These are phyloP conservation scores for Penicillium sp. DNA, from an alignment of 2,329 filamentous ascomycete genomes.

Conservation along the genomic window DNA sequence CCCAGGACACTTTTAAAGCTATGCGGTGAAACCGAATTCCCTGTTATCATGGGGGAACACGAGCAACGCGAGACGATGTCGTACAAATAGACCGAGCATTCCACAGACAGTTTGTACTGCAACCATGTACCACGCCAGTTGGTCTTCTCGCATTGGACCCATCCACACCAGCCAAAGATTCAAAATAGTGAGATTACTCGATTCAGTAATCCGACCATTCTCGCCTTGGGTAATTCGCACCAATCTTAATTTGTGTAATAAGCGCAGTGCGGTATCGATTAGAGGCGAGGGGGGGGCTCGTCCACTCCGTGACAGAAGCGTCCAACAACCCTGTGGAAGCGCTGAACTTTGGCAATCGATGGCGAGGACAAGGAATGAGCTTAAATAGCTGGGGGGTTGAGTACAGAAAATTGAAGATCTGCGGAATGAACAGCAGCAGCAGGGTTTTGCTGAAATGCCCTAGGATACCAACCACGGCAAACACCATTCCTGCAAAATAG, in stretches of 20 bases:
- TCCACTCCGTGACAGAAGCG: constrained; percentile 78
- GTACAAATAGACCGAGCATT: constrained; percentile 76
- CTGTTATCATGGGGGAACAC: constrained; percentile 88
- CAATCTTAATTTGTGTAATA: constrained; percentile 68
- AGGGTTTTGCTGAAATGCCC: constrained; percentile 98
- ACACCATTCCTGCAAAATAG: constrained; percentile 99
- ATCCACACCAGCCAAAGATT: constrained; percentile 97
- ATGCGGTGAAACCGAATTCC: constrained; percentile 28
- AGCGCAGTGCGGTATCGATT: constrained; percentile 63
- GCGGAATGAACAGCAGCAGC: constrained; percentile 83
- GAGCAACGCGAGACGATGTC: constrained; percentile 81
- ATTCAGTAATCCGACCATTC: constrained; percentile 71
- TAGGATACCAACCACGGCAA: constrained; percentile 92
- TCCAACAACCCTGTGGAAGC: constrained; percentile 80
- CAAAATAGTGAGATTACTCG: constrained; percentile 86
- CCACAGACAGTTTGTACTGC: constrained; percentile 75
- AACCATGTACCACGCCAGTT: constrained; percentile 75
- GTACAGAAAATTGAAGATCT: constrained; percentile 96
- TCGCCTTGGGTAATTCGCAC: constrained; percentile 67
- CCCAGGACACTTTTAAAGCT: background rate
- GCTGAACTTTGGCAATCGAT: constrained; percentile 88
- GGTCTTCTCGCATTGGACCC: constrained; percentile 84
- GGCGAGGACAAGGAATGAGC: constrained; percentile 85
- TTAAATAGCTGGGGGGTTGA: constrained; percentile 89
- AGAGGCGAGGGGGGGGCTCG: constrained; percentile 67